Percentiles rank a stretch among this genome's conserved stretches.
These are phyloP conservation scores for Penicillium nucicola DNA, from an alignment of 495 filamentous ascomycete genomes.

Conservation along the genomic window DNA sequence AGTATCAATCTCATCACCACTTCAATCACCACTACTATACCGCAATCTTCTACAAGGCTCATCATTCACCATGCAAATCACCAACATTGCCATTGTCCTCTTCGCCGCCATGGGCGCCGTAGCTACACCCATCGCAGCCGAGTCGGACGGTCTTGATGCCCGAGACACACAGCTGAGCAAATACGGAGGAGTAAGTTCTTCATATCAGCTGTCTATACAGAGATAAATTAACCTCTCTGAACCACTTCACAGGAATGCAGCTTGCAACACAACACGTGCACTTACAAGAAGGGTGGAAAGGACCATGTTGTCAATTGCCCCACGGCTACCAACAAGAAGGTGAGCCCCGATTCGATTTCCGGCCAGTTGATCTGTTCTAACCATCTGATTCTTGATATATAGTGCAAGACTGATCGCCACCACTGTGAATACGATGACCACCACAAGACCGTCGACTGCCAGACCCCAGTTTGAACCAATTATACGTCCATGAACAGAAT, in stretches of 20 bases:
- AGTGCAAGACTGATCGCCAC: no score
- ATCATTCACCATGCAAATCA: slow-evolving; percentile 1
- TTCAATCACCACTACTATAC: neutral
- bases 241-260: neutral
- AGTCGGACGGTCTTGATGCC: neutral
- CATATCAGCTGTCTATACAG: neutral
- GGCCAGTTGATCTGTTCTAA: neutral
- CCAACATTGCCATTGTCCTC: neutral
- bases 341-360: neutral
- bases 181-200: neutral
- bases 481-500: no score
- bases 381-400: no score
- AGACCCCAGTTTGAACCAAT: no score
- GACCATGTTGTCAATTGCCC: neutral
- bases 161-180: neutral
- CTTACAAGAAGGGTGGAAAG: neutral
- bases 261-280: neutral
- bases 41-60: neutral
- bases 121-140: slow-evolving; percentile 1
- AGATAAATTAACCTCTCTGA: neutral
- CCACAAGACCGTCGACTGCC: no score
- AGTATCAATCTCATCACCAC: neutral
- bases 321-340: neutral
- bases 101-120: slow-evolving; percentile 1
- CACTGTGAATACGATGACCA: no score